phyloP scores from a whole-genome alignment of 2,329 filamentous ascomycete genomes.

The Pseudopyrenochaeta lycopersici region DNA sequence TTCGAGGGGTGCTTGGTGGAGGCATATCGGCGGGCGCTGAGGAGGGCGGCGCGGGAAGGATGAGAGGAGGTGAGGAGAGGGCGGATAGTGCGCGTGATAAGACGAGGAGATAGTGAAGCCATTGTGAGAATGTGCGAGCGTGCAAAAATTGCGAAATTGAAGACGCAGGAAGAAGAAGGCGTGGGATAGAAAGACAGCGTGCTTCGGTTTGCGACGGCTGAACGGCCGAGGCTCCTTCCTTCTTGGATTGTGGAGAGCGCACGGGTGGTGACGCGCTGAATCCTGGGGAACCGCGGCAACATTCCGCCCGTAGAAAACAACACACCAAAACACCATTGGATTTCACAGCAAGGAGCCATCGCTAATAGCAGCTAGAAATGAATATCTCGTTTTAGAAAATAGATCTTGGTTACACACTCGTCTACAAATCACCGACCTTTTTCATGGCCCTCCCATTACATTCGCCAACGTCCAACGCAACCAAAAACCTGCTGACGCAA shows the following conservation, averaged over 20 bases:
- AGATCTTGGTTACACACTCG: neutral
- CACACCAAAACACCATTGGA: neutral
- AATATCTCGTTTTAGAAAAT: neutral
- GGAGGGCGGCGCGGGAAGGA: slow-evolving; percentile 22
- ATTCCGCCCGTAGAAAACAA: slow-evolving; percentile 15
- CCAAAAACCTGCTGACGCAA: slow-evolving; percentile 83
- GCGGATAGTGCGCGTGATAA: slow-evolving; percentile 52
- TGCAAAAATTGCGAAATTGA: slow-evolving; percentile 2
- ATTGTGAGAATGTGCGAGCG: slow-evolving; percentile 28
- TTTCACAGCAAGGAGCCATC: no score
- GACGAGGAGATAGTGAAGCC: slow-evolving; percentile 42
- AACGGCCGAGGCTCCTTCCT: slow-evolving; percentile 30
- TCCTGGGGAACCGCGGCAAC: slow-evolving; percentile 28
- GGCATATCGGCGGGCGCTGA: slow-evolving; percentile 52
- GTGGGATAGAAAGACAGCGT: slow-evolving; percentile 9
- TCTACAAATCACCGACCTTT: slow-evolving; percentile 37
- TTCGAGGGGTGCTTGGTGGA: slow-evolving; percentile 75
- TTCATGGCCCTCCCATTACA: slow-evolving; percentile 48
- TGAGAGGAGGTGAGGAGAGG: slow-evolving; percentile 11
- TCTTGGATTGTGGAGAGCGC: slow-evolving; percentile 20
- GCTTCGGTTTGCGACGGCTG: slow-evolving; percentile 36
- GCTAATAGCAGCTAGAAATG: neutral
- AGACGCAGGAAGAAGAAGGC: neutral
- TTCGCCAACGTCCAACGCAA: slow-evolving; percentile 74
- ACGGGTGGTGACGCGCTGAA: neutral